A percentile compares a stretch with the other conserved stretches of the same genome.
Evolutionary conservation across 2,329 filamentous ascomycete genomes (phyloP).

Genomic region (Chrysoporthe cubensis): DNA sequence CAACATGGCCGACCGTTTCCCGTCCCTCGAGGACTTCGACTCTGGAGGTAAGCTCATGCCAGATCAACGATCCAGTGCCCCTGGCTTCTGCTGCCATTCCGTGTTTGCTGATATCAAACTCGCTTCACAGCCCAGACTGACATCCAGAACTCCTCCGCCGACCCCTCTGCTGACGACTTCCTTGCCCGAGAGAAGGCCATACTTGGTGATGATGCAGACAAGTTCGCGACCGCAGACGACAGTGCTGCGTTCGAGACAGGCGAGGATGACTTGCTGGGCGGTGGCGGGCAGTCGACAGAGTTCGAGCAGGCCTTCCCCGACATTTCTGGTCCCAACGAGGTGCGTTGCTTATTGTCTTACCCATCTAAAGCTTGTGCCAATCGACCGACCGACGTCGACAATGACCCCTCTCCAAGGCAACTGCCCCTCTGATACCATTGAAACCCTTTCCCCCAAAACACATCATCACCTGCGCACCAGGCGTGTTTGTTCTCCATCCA

Average conservation of each 20-base stretch:
- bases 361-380: not conserved
- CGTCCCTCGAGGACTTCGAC: slow-evolving; percentile 79
- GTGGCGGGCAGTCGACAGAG: slow-evolving; percentile 47
- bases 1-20: slow-evolving; percentile 77
- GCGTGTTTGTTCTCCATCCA: not conserved
- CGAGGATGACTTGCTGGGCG: slow-evolving; percentile 74
- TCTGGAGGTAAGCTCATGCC: slow-evolving; percentile 55
- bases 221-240: slow-evolving; percentile 82
- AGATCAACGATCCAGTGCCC: slow-evolving; percentile 17
- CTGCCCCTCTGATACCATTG: not conserved
- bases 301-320: slow-evolving; percentile 94
- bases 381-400: too few relatives aligned
- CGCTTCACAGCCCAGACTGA: slow-evolving; percentile 66
- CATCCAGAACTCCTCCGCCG: slow-evolving; percentile 59
- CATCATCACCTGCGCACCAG: not conserved
- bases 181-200: slow-evolving; percentile 87
- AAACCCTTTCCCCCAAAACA: not conserved
- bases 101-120: slow-evolving; percentile 31
- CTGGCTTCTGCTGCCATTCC: slow-evolving; percentile 13
- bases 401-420: not conserved
- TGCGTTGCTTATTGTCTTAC: slow-evolving; percentile 40
- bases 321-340: slow-evolving; percentile 69
- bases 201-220: slow-evolving; percentile 89
- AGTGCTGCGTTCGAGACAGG: slow-evolving; percentile 65
- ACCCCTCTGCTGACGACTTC: slow-evolving; percentile 77